Percentiles rank a stretch among this genome's conserved stretches.
Evolutionary conservation across 1,284 basidiomycete genomes (phyloP).

Genomic region (Psilocybe mexicana): DNA sequence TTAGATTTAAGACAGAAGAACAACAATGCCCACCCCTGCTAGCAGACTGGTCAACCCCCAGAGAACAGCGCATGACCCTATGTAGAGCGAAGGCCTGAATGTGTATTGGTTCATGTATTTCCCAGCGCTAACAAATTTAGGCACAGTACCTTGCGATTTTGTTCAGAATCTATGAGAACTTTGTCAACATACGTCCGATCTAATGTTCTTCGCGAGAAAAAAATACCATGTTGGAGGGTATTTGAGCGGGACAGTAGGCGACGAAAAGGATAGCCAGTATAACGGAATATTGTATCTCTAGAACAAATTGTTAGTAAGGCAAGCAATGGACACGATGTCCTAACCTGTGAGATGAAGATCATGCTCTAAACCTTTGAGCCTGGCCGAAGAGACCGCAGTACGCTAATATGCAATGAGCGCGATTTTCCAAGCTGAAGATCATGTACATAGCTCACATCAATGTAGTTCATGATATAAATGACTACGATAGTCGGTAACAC

Average conservation of each 20-base stretch:
- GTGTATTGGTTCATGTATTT: not conserved
- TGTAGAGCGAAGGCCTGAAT: conserved; percentile 58
- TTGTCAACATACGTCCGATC: not conserved
- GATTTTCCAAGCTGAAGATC: not conserved
- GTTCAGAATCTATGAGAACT: conserved; percentile 6
- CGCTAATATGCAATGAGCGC: not conserved
- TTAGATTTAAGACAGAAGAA: not conserved
- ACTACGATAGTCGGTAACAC: conserved; percentile 59
- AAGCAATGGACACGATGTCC: not conserved
- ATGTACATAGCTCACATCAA: conserved; percentile 45
- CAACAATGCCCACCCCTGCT: conserved; percentile 48
- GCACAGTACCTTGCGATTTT: conserved; percentile 42
- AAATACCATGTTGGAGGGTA: conserved; percentile 64
- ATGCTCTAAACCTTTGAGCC: conserved; percentile 57
- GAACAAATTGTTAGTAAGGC: not conserved
- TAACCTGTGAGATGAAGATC: conserved; percentile 52
- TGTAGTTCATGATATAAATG: conserved; percentile 69
- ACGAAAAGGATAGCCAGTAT: conserved; percentile 58
- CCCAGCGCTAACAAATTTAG: not conserved
- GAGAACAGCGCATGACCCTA: conserved; percentile 53
- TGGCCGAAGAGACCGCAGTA: conserved; percentile 36
- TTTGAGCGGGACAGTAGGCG: conserved; percentile 59
- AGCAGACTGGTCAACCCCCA: conserved; percentile 65
- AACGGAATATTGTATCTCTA: conserved; percentile 59
- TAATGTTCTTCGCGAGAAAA: not conserved